Base-by-base conservation (phyloP, 2,329 filamentous ascomycete genomes). In the Fusarium longipes region DNA sequence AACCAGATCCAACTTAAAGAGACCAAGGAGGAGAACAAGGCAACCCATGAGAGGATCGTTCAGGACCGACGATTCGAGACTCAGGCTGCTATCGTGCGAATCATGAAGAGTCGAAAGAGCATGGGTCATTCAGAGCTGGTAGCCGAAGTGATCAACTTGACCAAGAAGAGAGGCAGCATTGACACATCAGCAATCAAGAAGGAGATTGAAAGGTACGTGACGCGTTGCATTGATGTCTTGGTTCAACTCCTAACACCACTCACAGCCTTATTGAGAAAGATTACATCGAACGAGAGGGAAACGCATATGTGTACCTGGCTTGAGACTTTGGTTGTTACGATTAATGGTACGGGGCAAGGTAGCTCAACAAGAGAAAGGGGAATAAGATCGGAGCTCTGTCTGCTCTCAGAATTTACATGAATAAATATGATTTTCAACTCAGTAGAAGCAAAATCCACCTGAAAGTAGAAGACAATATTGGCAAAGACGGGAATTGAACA, bases 1-100 rank as follows among this genome's bases (percentile, higher is more conserved):
- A 99, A 98, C 81, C 95, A 97, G 80, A 96, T 99, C 71, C 96
- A 99, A 80, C 86, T 97, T 49, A 96, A 96, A 80, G 96, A 99
- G 81, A 98, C 96, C 1, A 92, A 91, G 73, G 91, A 95, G 75
- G 96, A 99, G 80, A 97, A 97, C 80, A 92, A 93, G 79, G 93
- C 91, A 72, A 98, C 94, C 2, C 93, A 98, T 78, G 91, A 97
- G 78, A 88, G 93, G 40, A 93, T 99, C 6, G 90, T 90, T 1
- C 91, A 92, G 51, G 96, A 99, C 76, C 84, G 96, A 49, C 93
- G 97, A 75, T 97, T 96, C 74, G 96, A 99, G 81, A 97, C 94
- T 0, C 96, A 99, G 78, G 96, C 96, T 1, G 95, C 96, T 1
- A 96, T 99, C 75, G 96, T 99, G 64, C 84, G 96, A 18, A 97